Evolutionary conservation across 768 basidiomycete genomes (phyloP), one percentile per base, ranked within the genome.

Genomic region (Omphalotus guepiniiformis): DNA sequence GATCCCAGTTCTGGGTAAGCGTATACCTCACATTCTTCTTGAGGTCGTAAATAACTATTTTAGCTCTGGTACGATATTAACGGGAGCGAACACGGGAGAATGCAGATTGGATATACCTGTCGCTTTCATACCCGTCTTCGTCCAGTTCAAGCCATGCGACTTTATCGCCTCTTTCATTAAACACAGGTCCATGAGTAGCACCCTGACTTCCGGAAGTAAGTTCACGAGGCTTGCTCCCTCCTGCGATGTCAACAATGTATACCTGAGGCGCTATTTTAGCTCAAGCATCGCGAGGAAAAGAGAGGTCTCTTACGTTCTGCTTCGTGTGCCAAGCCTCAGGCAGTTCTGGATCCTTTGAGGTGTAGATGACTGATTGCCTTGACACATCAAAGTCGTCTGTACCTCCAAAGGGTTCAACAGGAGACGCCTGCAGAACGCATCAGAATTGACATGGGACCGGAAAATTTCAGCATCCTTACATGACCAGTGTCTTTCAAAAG

Each of bases 111-210:
- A 27, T 61, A 35, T 50, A 82, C 83, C 86, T 79, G 65, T 95
- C 94, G 42, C 85, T 75, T 65, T 97, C 94, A 55, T 93, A 86
- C 2, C 94, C 93, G 55, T 97, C 92, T 59, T 86, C 63, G 42
- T 84, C 82, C 52, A 93, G 76, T 63, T 97, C 88, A 30, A 90
- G 66, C 94, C 94, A 98, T 1, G 88, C 92, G 2, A 80, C 81
- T 63, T 85, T 85, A 40, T 75, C 74, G 0, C 85, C 88, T 38
- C 79, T 66, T 3, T 67, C 65, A 49, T 72, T 88, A 62, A 95
- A 80, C 6, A 79, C 75, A 0, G 91, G 85, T n/a, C 68, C 74
- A 55, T 79, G 82, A 6, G 81, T 85, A 15, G 93, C 93, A 26
- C 90, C 94, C 64, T 93, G 91, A 37, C 75, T 75, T 9, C 92